Percentiles rank a stretch among this genome's conserved stretches.
These are phyloP conservation scores for Aspergillus kassunensis DNA, from an alignment of 495 filamentous ascomycete species.

Conservation along the genomic window DNA sequence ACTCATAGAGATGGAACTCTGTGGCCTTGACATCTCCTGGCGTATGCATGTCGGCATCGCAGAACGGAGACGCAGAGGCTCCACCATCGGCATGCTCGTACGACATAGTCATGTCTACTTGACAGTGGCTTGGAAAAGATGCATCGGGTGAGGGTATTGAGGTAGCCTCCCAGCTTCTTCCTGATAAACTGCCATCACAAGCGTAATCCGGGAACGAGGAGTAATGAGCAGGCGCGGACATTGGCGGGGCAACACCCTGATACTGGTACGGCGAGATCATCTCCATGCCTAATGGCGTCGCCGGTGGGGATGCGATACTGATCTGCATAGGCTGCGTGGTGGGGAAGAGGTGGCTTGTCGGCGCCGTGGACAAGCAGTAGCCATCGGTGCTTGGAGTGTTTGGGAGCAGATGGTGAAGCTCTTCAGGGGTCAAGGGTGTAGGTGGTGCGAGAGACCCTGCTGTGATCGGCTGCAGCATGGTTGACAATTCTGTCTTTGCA, in stretches of 20 bases:
- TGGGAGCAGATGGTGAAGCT: slow-evolving; percentile 42
- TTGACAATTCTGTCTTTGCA: slow-evolving; percentile 36
- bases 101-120: slow-evolving; percentile 33
- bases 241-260: slow-evolving; percentile 35
- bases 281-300: slow-evolving; percentile 42
- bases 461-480: slow-evolving; percentile 37
- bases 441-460: slow-evolving; percentile 40
- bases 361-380: slow-evolving; percentile 41
- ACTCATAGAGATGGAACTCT: slow-evolving; percentile 44
- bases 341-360: slow-evolving; percentile 36
- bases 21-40: slow-evolving; percentile 31
- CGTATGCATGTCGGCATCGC: slow-evolving; percentile 31
- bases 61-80: slow-evolving; percentile 34
- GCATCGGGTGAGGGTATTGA: slow-evolving; percentile 40
- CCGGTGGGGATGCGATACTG: slow-evolving; percentile 45
- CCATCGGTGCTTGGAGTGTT: slow-evolving; percentile 36
- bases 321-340: slow-evolving; percentile 44
- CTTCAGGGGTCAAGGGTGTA: slow-evolving; percentile 45
- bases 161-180: slow-evolving; percentile 40
- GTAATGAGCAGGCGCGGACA: slow-evolving; percentile 46
- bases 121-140: slow-evolving; percentile 29
- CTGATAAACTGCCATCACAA: slow-evolving; percentile 26
- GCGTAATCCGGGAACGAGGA: slow-evolving; percentile 41
- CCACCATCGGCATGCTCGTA: slow-evolving; percentile 29
- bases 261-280: slow-evolving; percentile 36